phyloP scores from a whole-genome alignment of 192 early-diverging fungal species.

The Geranomyces michiganensis region DNA sequence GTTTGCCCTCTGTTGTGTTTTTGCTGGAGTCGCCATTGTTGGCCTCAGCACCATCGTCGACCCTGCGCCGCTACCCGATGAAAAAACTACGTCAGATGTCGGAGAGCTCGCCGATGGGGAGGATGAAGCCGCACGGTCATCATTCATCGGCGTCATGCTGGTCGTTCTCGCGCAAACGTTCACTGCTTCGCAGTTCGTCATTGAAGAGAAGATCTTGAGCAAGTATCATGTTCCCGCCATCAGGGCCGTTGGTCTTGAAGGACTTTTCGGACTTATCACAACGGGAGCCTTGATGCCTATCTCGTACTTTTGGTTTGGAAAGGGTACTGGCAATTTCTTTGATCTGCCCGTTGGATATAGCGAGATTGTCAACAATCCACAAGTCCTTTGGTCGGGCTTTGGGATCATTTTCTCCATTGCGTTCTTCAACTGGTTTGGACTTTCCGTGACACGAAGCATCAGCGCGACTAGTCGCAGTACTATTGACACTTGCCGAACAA shows the following conservation, averaged over 20 bases:
- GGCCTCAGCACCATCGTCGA: conserved; percentile 52
- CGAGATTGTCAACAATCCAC: conserved; percentile 56
- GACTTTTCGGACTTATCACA: conserved; percentile 82
- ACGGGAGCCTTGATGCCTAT: conserved; percentile 71
- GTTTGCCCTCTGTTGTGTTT: conserved; percentile 73
- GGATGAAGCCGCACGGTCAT: conserved; percentile 21
- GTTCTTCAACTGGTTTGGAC: conserved; percentile 96
- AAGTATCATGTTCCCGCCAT: conserved; percentile 80
- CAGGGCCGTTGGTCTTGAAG: conserved; percentile 92
- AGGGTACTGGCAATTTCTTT: conserved; percentile 78
- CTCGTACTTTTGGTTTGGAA: conserved; percentile 72
- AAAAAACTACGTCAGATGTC: neutral
- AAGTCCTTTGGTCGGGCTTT: conserved; percentile 55
- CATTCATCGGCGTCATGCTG: conserved; percentile 76
- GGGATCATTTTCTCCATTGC: conserved; percentile 89
- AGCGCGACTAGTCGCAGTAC: conserved; percentile 91
- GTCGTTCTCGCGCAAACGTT: conserved; percentile 91
- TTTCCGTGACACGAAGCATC: conserved; percentile 83
- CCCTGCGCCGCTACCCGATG: neutral
- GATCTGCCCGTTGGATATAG: conserved; percentile 75
- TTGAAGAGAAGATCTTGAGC: conserved; percentile 91
- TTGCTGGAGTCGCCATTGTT: conserved; percentile 84
- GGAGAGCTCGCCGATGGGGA: neutral
- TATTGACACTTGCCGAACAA: conserved; percentile 93
- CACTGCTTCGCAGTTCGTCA: conserved; percentile 92